Percentiles rank a stretch among this genome's conserved stretches.
These are phyloP conservation scores for Talinum fruticosum DNA, from an alignment of 148 eudicot genomes.

Conservation along the genomic window DNA sequence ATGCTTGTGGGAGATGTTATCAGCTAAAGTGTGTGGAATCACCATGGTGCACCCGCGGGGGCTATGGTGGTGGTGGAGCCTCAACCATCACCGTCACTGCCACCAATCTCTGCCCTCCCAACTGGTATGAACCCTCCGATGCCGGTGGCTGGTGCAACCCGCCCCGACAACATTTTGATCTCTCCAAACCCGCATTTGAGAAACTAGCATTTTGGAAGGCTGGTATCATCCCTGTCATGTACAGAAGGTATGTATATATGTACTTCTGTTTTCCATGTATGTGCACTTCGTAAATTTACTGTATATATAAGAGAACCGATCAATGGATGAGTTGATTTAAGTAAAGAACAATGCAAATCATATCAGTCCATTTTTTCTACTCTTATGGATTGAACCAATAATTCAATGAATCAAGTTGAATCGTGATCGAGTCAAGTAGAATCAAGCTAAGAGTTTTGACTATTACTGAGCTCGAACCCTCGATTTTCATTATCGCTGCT, in stretches of 20 bases:
- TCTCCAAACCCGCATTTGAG: constrained; percentile 72
- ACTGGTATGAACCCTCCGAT: constrained; percentile 41
- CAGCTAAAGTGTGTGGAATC: constrained; percentile 60
- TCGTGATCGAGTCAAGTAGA: too few relatives aligned
- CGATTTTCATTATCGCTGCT: too few relatives aligned
- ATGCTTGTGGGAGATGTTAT: constrained; percentile 71
- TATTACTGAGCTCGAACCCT: too few relatives aligned
- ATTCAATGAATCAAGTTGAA: too few relatives aligned
- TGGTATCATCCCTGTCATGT: constrained; percentile 77
- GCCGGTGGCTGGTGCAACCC: constrained; percentile 97
- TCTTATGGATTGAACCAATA: too few relatives aligned
- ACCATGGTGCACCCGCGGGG: constrained; percentile 34
- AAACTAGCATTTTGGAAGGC: constrained; percentile 60
- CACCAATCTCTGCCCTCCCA: constrained; percentile 40
- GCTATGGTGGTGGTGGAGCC: background rate
- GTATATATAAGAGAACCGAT: too few relatives aligned
- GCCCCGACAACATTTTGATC: constrained; percentile 75
- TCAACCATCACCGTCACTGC: constrained; percentile 60
- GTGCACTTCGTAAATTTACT: too few relatives aligned
- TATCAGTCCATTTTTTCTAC: too few relatives aligned
- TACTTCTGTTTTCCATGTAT: too few relatives aligned
- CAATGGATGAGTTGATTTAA: too few relatives aligned
- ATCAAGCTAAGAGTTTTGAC: too few relatives aligned
- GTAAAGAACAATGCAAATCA: too few relatives aligned
- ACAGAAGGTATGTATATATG: constrained; percentile 88